Conservation (phyloP, 2,329 filamentous ascomycete species). For the Ophiostoma triangulosporum region DNA sequence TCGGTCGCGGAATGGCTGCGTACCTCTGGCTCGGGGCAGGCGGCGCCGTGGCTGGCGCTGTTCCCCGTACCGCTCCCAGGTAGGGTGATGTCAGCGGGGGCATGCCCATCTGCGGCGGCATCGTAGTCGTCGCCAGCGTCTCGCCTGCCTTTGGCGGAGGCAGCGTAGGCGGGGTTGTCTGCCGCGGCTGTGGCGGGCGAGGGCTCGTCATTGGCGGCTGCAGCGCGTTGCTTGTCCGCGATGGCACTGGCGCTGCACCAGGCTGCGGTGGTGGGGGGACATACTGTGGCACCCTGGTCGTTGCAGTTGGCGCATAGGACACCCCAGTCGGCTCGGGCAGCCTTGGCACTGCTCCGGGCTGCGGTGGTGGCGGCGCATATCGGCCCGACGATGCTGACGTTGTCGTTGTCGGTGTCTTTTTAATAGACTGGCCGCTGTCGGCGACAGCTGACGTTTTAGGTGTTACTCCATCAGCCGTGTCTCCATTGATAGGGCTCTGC, state of each 20-base stretch:
- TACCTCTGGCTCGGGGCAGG: background rate
- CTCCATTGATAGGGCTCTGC: slow-evolving; percentile 43
- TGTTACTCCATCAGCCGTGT: slow-evolving; percentile 37
- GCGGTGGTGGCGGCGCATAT: slow-evolving; percentile 27
- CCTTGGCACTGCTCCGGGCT: slow-evolving; percentile 32
- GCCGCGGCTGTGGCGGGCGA: slow-evolving; percentile 15
- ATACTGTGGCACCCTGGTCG: slow-evolving; percentile 14
- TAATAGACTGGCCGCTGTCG: slow-evolving; percentile 7
- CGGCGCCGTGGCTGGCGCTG: slow-evolving; percentile 23
- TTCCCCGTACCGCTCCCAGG: slow-evolving; percentile 28
- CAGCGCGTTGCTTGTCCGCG: slow-evolving; percentile 17
- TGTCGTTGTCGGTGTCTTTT: slow-evolving; percentile 10
- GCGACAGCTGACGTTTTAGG: slow-evolving; percentile 25
- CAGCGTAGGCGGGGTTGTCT: slow-evolving; percentile 4
- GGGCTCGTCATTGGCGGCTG: slow-evolving; percentile 26
- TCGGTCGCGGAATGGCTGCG: slow-evolving; percentile 10
- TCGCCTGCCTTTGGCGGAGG: slow-evolving; percentile 5
- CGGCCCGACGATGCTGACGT: slow-evolving; percentile 14
- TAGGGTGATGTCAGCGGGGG: slow-evolving; percentile 30
- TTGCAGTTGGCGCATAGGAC: slow-evolving; percentile 21
- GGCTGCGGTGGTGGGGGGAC: slow-evolving; percentile 41
- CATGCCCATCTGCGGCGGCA: slow-evolving; percentile 36
- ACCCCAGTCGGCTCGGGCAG: slow-evolving; percentile 31
- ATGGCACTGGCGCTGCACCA: slow-evolving; percentile 36
- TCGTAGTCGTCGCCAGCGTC: slow-evolving; percentile 14